Percentiles rank a stretch among this genome's conserved stretches.
Evolutionary conservation across 2,329 filamentous ascomycete genomes (phyloP).

Genomic region (Thielaviopsis punctulata): DNA sequence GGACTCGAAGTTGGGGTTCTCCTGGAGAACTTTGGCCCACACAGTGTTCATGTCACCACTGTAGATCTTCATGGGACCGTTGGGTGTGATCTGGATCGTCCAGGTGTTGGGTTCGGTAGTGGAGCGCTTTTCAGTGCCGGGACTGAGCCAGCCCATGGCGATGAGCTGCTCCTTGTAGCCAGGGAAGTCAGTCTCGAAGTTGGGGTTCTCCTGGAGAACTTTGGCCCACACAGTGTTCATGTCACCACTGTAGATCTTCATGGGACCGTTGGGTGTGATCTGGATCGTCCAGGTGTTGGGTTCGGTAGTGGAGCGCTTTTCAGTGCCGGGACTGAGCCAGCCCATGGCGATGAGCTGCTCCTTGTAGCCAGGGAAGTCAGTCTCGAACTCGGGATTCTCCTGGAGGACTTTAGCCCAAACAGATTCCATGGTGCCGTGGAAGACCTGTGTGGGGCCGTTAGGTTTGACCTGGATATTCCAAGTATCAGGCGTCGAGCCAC

Average conservation of each 20-base stretch:
- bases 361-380: slow-evolving; percentile 10
- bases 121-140: not conserved
- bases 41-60: slow-evolving; percentile 3
- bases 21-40: not conserved
- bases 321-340: not conserved
- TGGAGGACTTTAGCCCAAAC: slow-evolving; percentile 5
- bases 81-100: slow-evolving; percentile 4
- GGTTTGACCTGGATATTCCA: slow-evolving; percentile 7
- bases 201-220: slow-evolving; percentile 4
- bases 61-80: not conserved
- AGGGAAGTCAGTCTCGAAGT: slow-evolving; percentile 9
- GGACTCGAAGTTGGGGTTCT: slow-evolving; percentile 6
- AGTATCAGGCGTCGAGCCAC: not conserved
- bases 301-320: not conserved
- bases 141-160: not conserved
- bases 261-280: not conserved
- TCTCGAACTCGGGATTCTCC: slow-evolving; percentile 5
- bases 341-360: slow-evolving; percentile 6
- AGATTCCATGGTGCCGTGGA: slow-evolving; percentile 1
- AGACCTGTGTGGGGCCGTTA: not conserved
- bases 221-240: slow-evolving; percentile 1
- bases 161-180: slow-evolving; percentile 7
- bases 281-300: slow-evolving; percentile 5
- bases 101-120: not conserved
- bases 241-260: not conserved